phyloP scores from a whole-genome alignment of 495 filamentous ascomycete genomes.

The Rostrohypoxylon terebratum region DNA sequence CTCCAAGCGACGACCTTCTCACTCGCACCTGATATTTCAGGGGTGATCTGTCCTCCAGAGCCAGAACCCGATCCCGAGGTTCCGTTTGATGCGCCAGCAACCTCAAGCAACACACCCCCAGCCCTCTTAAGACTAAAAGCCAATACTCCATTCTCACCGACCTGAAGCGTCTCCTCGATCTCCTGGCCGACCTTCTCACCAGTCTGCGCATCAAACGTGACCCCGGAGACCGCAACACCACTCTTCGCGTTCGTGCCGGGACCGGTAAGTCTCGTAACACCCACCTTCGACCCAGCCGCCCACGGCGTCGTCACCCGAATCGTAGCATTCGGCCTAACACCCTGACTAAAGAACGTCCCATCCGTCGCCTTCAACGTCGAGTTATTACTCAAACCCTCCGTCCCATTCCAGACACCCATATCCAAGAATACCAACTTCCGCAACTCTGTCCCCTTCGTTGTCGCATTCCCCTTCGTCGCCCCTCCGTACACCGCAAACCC shows the following conservation, averaged over 20 bases:
- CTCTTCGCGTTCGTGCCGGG: conserved; percentile 51
- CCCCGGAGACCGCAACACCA: conserved; percentile 36
- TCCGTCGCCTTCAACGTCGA: conserved; percentile 46
- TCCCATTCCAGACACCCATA: conserved; percentile 51
- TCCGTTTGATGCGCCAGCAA: background rate
- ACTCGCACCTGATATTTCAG: background rate
- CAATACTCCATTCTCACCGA: conserved; percentile 33
- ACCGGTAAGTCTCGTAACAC: conserved; percentile 35
- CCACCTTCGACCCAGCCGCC: conserved; percentile 17
- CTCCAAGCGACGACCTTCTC: background rate
- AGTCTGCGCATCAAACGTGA: conserved; percentile 40
- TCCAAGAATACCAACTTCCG: conserved; percentile 47
- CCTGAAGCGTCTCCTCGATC: conserved; percentile 12
- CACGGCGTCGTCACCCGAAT: conserved; percentile 42
- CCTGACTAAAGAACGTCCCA: conserved; percentile 39
- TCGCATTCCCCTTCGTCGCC: background rate
- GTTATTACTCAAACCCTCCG: conserved; percentile 43
- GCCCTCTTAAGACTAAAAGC: conserved; percentile 35
- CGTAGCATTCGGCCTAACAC: conserved; percentile 31
- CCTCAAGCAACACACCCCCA: conserved; percentile 46
- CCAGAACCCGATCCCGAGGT: conserved; percentile 1
- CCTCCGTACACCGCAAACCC: conserved; percentile 42
- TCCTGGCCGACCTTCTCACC: conserved; percentile 33
- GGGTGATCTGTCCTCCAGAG: background rate
- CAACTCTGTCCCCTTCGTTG: conserved; percentile 3